phyloP scores from a whole-genome alignment of 352 stramenopile species.

The Phytophthora boehmeriae region DNA sequence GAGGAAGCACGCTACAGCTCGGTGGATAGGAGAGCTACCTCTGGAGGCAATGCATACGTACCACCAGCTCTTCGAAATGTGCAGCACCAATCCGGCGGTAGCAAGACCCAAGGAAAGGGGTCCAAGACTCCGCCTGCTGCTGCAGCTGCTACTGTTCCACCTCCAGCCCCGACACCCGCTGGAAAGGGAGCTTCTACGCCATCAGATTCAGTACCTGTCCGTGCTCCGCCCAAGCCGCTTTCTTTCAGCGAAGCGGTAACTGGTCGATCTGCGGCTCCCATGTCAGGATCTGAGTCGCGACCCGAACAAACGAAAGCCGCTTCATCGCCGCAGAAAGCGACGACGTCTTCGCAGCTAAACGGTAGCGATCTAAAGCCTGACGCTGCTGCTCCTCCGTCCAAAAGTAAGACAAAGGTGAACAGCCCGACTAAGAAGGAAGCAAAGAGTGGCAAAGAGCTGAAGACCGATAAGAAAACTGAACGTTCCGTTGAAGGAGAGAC shows the following conservation, averaged over 20 bases:
- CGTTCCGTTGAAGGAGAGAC: not conserved
- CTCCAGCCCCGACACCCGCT: constrained; percentile 11
- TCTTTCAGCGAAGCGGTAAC: constrained; percentile 79
- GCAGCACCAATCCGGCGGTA: constrained; percentile 45
- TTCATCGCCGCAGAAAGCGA: constrained; percentile 20
- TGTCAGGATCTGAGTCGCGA: too few species aligned
- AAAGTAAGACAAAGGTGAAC: constrained; percentile 18
- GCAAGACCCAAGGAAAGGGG: constrained; percentile 27
- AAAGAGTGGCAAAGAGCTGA: constrained; percentile 27
- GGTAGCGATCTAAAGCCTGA: constrained; percentile 20
- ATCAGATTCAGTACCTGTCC: not conserved
- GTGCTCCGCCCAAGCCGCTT: constrained; percentile 50
- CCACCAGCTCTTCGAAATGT: constrained; percentile 67
- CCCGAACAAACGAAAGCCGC: constrained; percentile 25
- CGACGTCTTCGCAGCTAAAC: constrained; percentile 23
- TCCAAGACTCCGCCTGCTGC: constrained; percentile 14
- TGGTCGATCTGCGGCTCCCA: constrained; percentile 36
- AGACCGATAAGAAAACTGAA: constrained; percentile 20
- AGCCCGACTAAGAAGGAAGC: constrained; percentile 33
- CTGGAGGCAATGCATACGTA: constrained; percentile 57
- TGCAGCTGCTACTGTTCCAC: not conserved
- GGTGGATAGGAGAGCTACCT: constrained; percentile 63
- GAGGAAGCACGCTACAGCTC: constrained; percentile 97
- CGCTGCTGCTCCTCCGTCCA: not conserved
- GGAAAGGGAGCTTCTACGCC: constrained; percentile 8